A percentile compares a stretch with the other conserved stretches of the same genome.
These are phyloP conservation scores for Cyamopsis tetragonoloba DNA, from an alignment of 306 rosid genomes.

Conservation along the genomic window DNA sequence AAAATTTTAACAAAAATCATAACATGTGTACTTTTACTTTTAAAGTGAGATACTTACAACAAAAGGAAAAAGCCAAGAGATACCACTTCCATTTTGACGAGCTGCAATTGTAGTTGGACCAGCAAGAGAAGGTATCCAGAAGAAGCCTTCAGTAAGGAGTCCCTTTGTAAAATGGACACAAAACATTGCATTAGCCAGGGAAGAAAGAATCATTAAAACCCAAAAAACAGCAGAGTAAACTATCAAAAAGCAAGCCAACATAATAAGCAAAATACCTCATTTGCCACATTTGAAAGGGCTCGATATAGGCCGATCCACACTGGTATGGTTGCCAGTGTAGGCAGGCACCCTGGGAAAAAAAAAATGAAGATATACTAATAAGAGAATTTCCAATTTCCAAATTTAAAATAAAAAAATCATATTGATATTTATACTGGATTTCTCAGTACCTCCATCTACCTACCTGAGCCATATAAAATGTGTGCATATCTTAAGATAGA, in stretches of 20 bases:
- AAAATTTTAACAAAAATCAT: neutral
- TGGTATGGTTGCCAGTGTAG: conserved; percentile 88
- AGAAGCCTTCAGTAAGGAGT: conserved; percentile 93
- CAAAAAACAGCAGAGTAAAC: neutral
- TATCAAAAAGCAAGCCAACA: conserved; percentile 3
- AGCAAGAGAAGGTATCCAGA: conserved; percentile 99
- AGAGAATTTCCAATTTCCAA: neutral
- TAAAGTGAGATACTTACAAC: conserved; percentile 50
- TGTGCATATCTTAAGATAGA: conserved; percentile 6
- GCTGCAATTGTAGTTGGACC: conserved; percentile 92
- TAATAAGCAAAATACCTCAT: conserved; percentile 57
- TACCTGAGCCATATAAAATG: neutral
- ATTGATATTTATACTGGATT: neutral
- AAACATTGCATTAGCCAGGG: conserved; percentile 25
- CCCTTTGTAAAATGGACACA: conserved; percentile 53
- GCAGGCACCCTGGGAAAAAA: conserved; percentile 66
- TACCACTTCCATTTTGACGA: conserved; percentile 81
- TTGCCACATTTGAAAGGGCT: conserved; percentile 96
- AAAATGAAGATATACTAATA: neutral
- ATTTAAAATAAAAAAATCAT: neutral
- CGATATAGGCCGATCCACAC: conserved; percentile 96
- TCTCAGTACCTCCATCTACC: neutral
- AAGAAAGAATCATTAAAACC: conserved; percentile 12
- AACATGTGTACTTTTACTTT: conserved; percentile 14
- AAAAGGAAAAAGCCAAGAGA: conserved; percentile 98